phyloP scores from a whole-genome alignment of 805 yeast genomes.

The Hanseniaspora opuntiae region DNA sequence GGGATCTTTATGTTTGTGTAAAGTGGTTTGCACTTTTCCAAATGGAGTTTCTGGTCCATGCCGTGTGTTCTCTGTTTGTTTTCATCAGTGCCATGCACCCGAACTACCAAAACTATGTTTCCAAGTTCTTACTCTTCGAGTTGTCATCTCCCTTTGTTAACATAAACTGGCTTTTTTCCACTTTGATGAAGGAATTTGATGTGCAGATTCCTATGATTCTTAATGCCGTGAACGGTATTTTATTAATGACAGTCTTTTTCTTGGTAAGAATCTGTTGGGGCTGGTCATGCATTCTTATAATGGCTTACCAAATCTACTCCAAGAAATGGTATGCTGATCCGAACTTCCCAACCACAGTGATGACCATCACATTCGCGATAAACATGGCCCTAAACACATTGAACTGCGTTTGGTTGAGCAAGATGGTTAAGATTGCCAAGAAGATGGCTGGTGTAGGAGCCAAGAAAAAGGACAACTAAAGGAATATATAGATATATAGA shows the following conservation, averaged over 20 bases:
- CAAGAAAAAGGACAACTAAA: background rate
- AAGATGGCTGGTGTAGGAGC: conserved; percentile 29
- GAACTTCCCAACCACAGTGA: conserved; percentile 34
- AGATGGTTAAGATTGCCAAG: conserved; percentile 67
- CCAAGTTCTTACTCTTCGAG: conserved; percentile 74
- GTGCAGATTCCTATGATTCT: conserved; percentile 30
- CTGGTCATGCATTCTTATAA: conserved; percentile 46
- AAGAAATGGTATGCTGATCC: conserved; percentile 7
- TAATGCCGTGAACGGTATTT: conserved; percentile 51
- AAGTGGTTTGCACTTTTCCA: conserved; percentile 60
- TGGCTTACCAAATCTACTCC: conserved; percentile 36
- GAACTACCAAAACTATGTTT: conserved; percentile 66
- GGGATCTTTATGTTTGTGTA: conserved; percentile 73
- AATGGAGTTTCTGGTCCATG: conserved; percentile 68
- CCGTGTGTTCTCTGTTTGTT: conserved; percentile 64
- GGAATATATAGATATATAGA: too few species aligned
- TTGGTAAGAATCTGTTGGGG: conserved; percentile 78
- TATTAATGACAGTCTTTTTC: conserved; percentile 60
- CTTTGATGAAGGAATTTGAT: conserved; percentile 9
- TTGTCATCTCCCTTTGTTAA: conserved; percentile 90
- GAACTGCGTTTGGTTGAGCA: conserved; percentile 75
- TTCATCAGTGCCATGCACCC: conserved; percentile 54
- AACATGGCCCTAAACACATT: conserved; percentile 53
- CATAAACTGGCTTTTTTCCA: conserved; percentile 74
- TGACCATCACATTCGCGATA: conserved; percentile 38